Percentiles rank a stretch among this genome's conserved stretches.
phyloP scores from a whole-genome alignment of 202 grass and related monocot genomes.

The Panicum hallii region DNA sequence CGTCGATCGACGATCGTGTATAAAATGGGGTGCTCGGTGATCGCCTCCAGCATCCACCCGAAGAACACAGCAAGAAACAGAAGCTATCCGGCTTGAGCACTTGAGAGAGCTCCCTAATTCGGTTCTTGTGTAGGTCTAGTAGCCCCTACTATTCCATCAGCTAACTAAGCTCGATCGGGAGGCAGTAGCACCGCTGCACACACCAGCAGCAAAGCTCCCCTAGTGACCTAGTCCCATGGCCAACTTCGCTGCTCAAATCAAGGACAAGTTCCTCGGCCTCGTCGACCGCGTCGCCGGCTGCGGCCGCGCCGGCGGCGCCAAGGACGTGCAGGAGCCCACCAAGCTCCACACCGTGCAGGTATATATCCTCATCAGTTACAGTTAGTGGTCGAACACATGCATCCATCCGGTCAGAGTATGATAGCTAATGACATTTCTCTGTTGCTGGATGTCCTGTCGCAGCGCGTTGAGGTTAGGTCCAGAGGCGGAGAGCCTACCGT shows the following conservation, averaged over 20 bases:
- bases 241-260: conserved; percentile 46
- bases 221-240: conserved; percentile 18
- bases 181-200: too few species aligned
- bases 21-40: conserved; percentile 32
- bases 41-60: background rate
- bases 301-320: background rate
- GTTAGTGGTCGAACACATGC: background rate
- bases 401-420: background rate
- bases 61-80: background rate
- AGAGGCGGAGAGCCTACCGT: background rate
- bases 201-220: background rate
- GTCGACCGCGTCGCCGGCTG: conserved; percentile 32
- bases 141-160: too few species aligned
- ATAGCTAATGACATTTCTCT: background rate
- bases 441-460: background rate
- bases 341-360: background rate
- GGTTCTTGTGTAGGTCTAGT: too few species aligned
- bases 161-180: too few species aligned
- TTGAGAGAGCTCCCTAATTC: background rate
- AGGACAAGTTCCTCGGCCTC: conserved; percentile 41
- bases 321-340: background rate
- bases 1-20: background rate
- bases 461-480: conserved; percentile 30
- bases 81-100: background rate
- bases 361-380: background rate